These are phyloP conservation scores for Rhizopogon salebrosus DNA, from an alignment of 768 basidiomycete species.

Conservation along the genomic window DNA sequence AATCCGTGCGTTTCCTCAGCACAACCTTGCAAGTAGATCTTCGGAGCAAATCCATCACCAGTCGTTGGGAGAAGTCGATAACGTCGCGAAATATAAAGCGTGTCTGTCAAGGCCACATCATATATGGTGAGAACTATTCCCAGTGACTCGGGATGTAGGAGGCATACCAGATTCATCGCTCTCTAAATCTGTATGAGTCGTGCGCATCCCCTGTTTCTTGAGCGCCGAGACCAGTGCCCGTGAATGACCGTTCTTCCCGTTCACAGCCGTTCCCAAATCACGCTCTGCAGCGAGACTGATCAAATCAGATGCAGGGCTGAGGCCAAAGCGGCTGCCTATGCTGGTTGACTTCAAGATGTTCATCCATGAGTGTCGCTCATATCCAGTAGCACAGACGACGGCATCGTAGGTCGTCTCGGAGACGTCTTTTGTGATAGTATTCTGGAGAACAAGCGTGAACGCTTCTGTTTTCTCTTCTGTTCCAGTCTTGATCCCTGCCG, in stretches of 20 bases:
- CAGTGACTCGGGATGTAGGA: constrained; percentile 11
- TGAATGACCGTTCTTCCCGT: background rate
- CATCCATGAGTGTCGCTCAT: constrained; percentile 44
- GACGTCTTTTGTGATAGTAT: constrained; percentile 30
- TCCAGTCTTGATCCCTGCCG: constrained; percentile 22
- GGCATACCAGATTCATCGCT: constrained; percentile 9
- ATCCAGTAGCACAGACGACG: constrained; percentile 50
- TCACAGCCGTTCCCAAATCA: background rate
- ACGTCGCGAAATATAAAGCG: constrained; percentile 32
- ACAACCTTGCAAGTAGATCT: constrained; percentile 33
- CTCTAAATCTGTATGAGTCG: background rate
- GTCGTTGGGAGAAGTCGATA: constrained; percentile 33
- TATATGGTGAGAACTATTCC: constrained; percentile 15
- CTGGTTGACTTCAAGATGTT: constrained; percentile 34
- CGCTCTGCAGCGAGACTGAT: constrained; percentile 8
- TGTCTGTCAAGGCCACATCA: constrained; percentile 1
- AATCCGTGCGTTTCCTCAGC: constrained; percentile 34
- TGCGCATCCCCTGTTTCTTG: background rate
- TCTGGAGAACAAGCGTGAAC: constrained; percentile 28
- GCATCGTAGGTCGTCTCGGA: constrained; percentile 36
- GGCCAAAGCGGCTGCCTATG: constrained; percentile 33
- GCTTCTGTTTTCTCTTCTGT: background rate
- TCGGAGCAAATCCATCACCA: constrained; percentile 7
- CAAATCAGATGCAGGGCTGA: constrained; percentile 11
- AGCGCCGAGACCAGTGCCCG: background rate